These are phyloP conservation scores for Neofusicoccum kwambonambiense DNA, from an alignment of 2,329 filamentous ascomycete species.

Conservation along the genomic window DNA sequence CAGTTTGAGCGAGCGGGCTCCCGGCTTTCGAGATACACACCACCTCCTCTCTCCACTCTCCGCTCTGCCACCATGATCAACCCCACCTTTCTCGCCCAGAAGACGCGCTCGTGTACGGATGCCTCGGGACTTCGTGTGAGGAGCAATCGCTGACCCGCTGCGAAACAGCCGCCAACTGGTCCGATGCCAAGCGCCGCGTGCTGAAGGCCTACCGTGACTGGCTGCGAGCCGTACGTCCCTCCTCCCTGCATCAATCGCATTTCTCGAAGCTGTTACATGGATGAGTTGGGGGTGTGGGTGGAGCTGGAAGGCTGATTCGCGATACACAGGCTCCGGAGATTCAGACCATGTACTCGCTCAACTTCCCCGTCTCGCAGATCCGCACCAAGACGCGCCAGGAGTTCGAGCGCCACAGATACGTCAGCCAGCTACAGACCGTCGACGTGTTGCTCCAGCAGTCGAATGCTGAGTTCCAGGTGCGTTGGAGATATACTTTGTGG, in stretches of 20 bases:
- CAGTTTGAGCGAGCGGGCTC: background rate
- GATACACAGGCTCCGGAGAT: conserved; percentile 83
- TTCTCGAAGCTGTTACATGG: background rate
- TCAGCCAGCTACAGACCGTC: conserved; percentile 81
- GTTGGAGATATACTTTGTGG: conserved; percentile 16
- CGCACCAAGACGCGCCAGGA: conserved; percentile 94
- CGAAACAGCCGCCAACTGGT: conserved; percentile 75
- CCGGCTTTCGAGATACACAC: background rate
- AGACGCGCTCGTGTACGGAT: conserved; percentile 52
- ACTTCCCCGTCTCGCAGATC: conserved; percentile 80
- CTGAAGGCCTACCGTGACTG: conserved; percentile 89
- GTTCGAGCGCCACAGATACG: conserved; percentile 93
- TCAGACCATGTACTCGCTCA: conserved; percentile 94
- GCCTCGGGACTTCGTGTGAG: conserved; percentile 5
- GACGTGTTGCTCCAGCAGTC: conserved; percentile 90
- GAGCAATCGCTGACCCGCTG: conserved; percentile 20
- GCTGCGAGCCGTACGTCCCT: conserved; percentile 82
- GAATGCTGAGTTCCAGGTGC: conserved; percentile 89
- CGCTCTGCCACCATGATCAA: conserved; percentile 63
- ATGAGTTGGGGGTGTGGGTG: conserved; percentile 2
- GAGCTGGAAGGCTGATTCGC: conserved; percentile 15
- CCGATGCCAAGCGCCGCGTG: conserved; percentile 83
- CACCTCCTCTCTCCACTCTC: conserved; percentile 61
- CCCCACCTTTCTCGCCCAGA: conserved; percentile 79
- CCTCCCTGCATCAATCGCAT: background rate